Base-by-base conservation (phyloP, 345 rosid genomes). In the Ailanthus altissimus region DNA sequence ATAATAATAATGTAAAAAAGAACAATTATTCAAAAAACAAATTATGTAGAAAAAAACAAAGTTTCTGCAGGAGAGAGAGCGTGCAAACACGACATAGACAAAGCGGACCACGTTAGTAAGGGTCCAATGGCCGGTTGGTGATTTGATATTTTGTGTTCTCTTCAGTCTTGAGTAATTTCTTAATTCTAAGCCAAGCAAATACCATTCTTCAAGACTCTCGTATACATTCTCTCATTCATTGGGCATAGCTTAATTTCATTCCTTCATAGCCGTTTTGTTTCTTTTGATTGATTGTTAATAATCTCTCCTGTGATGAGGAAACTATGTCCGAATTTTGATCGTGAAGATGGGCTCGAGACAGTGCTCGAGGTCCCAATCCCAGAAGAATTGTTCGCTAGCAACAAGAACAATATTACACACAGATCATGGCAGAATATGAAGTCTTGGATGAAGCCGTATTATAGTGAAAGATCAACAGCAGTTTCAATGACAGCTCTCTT, bases 321-420 rank as follows among this genome's bases (percentile, higher is more conserved):
- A 83, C 88, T 96, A 47, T 93, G 98, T 84, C 97, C 99, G 0
- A 96, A 96, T 78, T 86, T 82, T 28, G 94, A 90, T 76, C 83
- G 90, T 8, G 97, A 92, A 67, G 98, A 93, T 73, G 94, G 93
- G 43, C 85, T 96, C 77, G 99, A 93, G n/a, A 96, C 99, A 7
- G 99, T 96, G 6, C 90, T 96, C 2, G 99, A 96, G 84, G 98
- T 96, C 54, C 99, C 98, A 0, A 90, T 96, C 70, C 99, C 99
- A 0, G 99, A 96, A 77, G 98, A 93, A 81, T 83, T 92, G 87
- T 96, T 93, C 77, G 70, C 83, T 25, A 65, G 81, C 0, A 76
- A 49, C 73, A 86, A 84, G 64, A 79, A 53, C 67, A 78, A 10
- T 6, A 75, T 80, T 67, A 53, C 72, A 6, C 79, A 81, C 45